A percentile compares a stretch with the other conserved stretches of the same genome.
phyloP scores from a whole-genome alignment of 495 filamentous ascomycete genomes.

The Pseudomonodictys pantanalensis region DNA sequence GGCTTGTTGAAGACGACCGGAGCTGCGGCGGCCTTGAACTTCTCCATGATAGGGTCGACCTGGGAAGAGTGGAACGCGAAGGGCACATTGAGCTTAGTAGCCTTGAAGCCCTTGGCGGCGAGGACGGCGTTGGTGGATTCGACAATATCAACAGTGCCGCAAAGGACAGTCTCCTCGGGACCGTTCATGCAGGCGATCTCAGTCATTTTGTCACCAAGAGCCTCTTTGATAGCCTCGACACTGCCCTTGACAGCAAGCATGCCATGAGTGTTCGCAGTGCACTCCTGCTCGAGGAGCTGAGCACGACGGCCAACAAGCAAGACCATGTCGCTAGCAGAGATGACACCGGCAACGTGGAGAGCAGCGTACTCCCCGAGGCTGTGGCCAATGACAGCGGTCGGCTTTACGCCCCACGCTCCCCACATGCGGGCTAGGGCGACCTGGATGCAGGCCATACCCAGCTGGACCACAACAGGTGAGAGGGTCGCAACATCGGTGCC shows the following conservation, averaged over 20 bases:
- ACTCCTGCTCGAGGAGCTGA: constrained; percentile 68
- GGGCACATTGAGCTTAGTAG: constrained; percentile 47
- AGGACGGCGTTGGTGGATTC: constrained; percentile 38
- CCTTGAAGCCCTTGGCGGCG: constrained; percentile 52
- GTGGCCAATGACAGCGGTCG: constrained; percentile 78
- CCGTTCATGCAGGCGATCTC: constrained; percentile 50
- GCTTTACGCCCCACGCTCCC: constrained; percentile 72
- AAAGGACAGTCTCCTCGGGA: constrained; percentile 48
- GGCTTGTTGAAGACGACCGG: constrained; percentile 46
- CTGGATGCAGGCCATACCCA: constrained; percentile 74
- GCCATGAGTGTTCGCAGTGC: constrained; percentile 66
- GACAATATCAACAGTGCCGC: constrained; percentile 41
- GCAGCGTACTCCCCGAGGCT: constrained; percentile 88
- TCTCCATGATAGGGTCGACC: constrained; percentile 50
- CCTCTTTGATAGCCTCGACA: constrained; percentile 38
- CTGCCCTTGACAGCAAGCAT: constrained; percentile 52
- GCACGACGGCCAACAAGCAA: constrained; percentile 78
- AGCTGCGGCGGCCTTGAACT: constrained; percentile 43
- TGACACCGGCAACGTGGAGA: constrained; percentile 72
- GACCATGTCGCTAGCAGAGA: constrained; percentile 75
- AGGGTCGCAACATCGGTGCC: constrained; percentile 59
- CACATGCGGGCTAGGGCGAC: constrained; percentile 83
- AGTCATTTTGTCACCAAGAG: constrained; percentile 44
- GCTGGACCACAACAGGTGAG: constrained; percentile 72
- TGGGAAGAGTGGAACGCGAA: constrained; percentile 58